phyloP scores from a whole-genome alignment of 192 early-diverging fungal species.

The Entomortierella chlamydospora region DNA sequence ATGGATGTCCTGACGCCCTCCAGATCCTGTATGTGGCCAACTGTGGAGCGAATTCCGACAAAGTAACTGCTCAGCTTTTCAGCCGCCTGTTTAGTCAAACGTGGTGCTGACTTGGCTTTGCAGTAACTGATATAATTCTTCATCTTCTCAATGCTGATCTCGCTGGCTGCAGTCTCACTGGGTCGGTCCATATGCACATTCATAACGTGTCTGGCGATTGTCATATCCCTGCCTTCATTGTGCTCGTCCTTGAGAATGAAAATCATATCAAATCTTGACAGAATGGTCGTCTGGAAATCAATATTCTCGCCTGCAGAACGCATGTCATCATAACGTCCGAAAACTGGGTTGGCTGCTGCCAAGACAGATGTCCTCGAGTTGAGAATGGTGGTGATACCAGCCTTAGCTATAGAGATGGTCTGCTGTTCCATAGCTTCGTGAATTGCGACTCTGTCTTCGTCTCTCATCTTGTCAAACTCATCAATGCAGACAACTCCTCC shows the following conservation, averaged over 20 bases:
- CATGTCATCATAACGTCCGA: slow-evolving; percentile 98
- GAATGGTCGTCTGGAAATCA: slow-evolving; percentile 99
- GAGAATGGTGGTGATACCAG: slow-evolving; percentile 98
- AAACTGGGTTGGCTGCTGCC: slow-evolving; percentile 98
- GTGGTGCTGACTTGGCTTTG: slow-evolving; percentile 95
- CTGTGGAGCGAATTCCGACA: slow-evolving; percentile 89
- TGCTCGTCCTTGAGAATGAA: slow-evolving; percentile 99
- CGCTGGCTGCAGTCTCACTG: slow-evolving; percentile 75
- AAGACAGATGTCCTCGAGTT: slow-evolving; percentile 97
- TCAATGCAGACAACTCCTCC: slow-evolving; percentile 99
- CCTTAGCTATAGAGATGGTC: slow-evolving; percentile 99
- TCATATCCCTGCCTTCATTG: slow-evolving; percentile 91
- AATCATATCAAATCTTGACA: slow-evolving; percentile 99
- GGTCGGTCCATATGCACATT: slow-evolving; percentile 90
- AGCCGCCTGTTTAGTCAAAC: slow-evolving; percentile 87
- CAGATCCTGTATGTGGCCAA: slow-evolving; percentile 81
- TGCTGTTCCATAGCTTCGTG: slow-evolving; percentile 99
- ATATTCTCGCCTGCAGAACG: slow-evolving; percentile 99
- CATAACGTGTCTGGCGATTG: slow-evolving; percentile 96
- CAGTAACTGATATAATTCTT: slow-evolving; percentile 96
- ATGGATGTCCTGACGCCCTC: slow-evolving; percentile 82
- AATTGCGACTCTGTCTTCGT: slow-evolving; percentile 99
- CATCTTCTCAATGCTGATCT: slow-evolving; percentile 96
- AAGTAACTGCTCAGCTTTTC: slow-evolving; percentile 95
- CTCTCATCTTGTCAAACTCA: slow-evolving; percentile 99